phyloP scores from a whole-genome alignment of 2,329 filamentous ascomycete species.

The Pseudonectria foliicola region DNA sequence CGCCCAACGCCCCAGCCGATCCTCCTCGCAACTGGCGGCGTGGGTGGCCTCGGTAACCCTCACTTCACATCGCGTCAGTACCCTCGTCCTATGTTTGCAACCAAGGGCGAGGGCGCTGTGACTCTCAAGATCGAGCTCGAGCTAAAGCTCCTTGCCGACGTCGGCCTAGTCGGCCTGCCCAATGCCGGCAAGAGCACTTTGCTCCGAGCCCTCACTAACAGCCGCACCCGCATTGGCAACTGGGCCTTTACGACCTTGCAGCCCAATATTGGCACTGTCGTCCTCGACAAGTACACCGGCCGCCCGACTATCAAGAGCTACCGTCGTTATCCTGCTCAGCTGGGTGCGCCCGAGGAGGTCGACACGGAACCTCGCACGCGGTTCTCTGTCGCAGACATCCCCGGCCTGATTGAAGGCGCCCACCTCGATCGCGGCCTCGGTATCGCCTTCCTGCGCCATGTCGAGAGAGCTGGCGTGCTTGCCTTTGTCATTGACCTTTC shows the following conservation, averaged over 20 bases:
- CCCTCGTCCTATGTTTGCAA: conserved; percentile 77
- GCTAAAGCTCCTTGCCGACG: conserved; percentile 88
- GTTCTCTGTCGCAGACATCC: conserved; percentile 94
- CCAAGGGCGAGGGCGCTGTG: conserved; percentile 73
- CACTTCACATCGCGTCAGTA: conserved; percentile 78
- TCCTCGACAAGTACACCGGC: conserved; percentile 80
- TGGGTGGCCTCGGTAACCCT: conserved; percentile 87
- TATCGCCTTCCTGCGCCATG: conserved; percentile 84
- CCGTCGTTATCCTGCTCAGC: conserved; percentile 27
- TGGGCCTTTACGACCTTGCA: conserved; percentile 97
- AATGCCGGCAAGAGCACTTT: conserved; percentile 96
- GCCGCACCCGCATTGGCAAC: conserved; percentile 78
- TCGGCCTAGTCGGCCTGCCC: conserved; percentile 87
- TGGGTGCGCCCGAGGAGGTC: conserved; percentile 34
- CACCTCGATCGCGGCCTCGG: conserved; percentile 89
- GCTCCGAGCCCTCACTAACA: conserved; percentile 79
- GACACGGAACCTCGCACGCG: conserved; percentile 57
- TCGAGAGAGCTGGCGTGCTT: conserved; percentile 86
- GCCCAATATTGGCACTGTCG: conserved; percentile 92
- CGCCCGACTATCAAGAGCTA: conserved; percentile 49
- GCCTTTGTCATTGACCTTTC: conserved; percentile 88
- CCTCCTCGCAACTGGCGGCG: conserved; percentile 76
- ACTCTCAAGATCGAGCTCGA: conserved; percentile 78
- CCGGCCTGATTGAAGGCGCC: conserved; percentile 84
- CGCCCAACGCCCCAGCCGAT: conserved; percentile 76